phyloP scores from a whole-genome alignment of 2,329 filamentous ascomycete species.

The Xylariaceae sp. region DNA sequence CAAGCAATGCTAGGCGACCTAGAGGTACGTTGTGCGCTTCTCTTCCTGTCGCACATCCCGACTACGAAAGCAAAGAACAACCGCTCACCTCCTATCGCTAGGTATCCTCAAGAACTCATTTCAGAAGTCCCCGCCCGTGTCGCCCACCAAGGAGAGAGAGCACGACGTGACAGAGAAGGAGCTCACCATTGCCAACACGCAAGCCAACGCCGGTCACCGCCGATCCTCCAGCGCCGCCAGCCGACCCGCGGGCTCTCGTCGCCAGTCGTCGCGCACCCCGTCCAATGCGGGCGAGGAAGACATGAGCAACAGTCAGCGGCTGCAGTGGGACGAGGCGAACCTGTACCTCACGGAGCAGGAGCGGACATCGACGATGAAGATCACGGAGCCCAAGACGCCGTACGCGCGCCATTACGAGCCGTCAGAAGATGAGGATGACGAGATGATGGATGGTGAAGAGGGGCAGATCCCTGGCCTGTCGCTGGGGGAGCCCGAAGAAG shows the following conservation, averaged over 20 bases:
- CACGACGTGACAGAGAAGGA: conserved; percentile 71
- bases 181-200: conserved; percentile 88
- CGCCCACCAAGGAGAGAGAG: conserved; percentile 45
- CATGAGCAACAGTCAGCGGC: conserved; percentile 63
- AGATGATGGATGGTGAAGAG: conserved; percentile 53
- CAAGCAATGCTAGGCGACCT: conserved; percentile 26
- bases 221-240: conserved; percentile 74
- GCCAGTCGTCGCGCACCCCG: conserved; percentile 58
- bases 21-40: conserved; percentile 24
- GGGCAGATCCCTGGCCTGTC: conserved; percentile 91
- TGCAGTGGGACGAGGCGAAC: conserved; percentile 99
- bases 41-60: neutral
- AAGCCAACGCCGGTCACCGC: conserved; percentile 87
- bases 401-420: conserved; percentile 93
- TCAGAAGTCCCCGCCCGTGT: conserved; percentile 57
- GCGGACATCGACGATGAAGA: conserved; percentile 96
- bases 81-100: conserved; percentile 35
- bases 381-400: conserved; percentile 96
- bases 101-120: conserved; percentile 94
- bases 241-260: conserved; percentile 63
- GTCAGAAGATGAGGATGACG: conserved; percentile 76
- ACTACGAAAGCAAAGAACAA: neutral
- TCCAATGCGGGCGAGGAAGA: conserved; percentile 46
- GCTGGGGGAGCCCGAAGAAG: conserved; percentile 87
- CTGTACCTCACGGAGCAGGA: conserved; percentile 96